These are phyloP conservation scores for Encephalitozoon hellem DNA, from an alignment of 371 early-diverging fungal genomes.

Conservation along the genomic window DNA sequence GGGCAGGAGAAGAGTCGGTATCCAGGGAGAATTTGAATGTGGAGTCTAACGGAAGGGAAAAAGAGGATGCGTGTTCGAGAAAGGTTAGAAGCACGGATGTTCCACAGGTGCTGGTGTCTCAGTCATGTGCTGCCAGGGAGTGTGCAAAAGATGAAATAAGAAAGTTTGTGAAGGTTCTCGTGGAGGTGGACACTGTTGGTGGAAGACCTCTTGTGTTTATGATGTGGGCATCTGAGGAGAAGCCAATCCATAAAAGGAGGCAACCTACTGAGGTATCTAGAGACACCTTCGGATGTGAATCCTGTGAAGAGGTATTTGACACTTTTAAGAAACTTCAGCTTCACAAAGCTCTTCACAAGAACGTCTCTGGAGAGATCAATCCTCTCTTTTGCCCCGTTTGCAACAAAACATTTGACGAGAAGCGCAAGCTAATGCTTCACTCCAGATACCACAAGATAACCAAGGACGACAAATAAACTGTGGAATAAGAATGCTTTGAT, in stretches of 20 bases:
- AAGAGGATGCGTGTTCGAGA: neutral
- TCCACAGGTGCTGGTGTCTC: slow-evolving; percentile 5
- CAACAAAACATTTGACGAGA: slow-evolving; percentile 41
- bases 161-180: neutral
- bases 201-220: slow-evolving; percentile 29
- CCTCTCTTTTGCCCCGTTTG: slow-evolving; percentile 35
- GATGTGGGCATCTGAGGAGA: slow-evolving; percentile 42
- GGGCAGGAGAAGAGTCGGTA: neutral
- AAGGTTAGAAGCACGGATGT: neutral
- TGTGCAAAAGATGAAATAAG: neutral
- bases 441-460: slow-evolving; percentile 25
- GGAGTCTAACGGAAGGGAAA: neutral
- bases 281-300: neutral
- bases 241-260: neutral
- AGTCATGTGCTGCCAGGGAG: slow-evolving; percentile 16
- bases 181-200: slow-evolving; percentile 35
- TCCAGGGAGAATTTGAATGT: neutral
- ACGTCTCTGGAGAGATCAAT: neutral
- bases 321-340: neutral
- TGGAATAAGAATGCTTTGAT: neutral
- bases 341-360: neutral
- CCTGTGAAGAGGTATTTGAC: slow-evolving; percentile 1
- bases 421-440: slow-evolving; percentile 34
- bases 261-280: neutral
- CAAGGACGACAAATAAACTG: neutral